Percentiles rank a stretch among this genome's conserved stretches.
Evolutionary conservation across 345 rosid genomes (phyloP).

Genomic region (Brassica rapa): DNA sequence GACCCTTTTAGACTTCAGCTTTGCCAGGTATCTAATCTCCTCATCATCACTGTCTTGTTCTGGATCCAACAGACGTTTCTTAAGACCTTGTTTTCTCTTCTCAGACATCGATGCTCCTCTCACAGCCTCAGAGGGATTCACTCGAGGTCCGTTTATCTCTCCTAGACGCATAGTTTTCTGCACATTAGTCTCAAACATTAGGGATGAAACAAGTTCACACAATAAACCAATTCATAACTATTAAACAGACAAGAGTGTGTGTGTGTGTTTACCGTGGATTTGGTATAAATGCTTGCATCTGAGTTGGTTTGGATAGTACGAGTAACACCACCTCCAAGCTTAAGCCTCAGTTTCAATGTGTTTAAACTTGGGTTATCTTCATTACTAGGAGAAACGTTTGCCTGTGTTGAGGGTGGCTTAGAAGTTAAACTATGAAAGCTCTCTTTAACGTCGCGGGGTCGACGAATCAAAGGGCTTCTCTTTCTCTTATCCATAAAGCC

Average conservation of each 20-base stretch:
- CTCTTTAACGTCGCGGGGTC: slow-evolving; percentile 45
- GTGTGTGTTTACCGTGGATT: slow-evolving; percentile 7
- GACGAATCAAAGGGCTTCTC: slow-evolving; percentile 52
- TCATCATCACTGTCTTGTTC: slow-evolving; percentile 46
- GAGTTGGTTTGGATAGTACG: slow-evolving; percentile 56
- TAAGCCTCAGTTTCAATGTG: slow-evolving; percentile 63
- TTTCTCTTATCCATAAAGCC: slow-evolving; percentile 50
- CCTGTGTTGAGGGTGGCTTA: slow-evolving; percentile 38
- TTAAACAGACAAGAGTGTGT: not conserved
- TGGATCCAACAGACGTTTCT: slow-evolving; percentile 52
- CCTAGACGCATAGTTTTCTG: slow-evolving; percentile 38
- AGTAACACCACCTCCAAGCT: slow-evolving; percentile 55
- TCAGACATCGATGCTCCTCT: slow-evolving; percentile 43
- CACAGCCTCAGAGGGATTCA: slow-evolving; percentile 35
- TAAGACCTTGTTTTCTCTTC: slow-evolving; percentile 62
- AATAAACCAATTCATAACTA: not conserved
- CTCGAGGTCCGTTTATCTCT: slow-evolving; percentile 46
- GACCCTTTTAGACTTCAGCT: slow-evolving; percentile 52
- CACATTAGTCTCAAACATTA: slow-evolving; percentile 4
- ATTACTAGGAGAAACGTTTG: slow-evolving; percentile 34
- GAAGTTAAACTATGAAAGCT: slow-evolving; percentile 32
- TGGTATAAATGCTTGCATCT: slow-evolving; percentile 8
- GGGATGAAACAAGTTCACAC: not conserved
- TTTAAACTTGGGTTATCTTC: slow-evolving; percentile 44
- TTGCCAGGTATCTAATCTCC: slow-evolving; percentile 63